These are phyloP conservation scores for Skeletonema menzelii DNA, from an alignment of 108 stramenopile genomes.

Conservation along the genomic window DNA sequence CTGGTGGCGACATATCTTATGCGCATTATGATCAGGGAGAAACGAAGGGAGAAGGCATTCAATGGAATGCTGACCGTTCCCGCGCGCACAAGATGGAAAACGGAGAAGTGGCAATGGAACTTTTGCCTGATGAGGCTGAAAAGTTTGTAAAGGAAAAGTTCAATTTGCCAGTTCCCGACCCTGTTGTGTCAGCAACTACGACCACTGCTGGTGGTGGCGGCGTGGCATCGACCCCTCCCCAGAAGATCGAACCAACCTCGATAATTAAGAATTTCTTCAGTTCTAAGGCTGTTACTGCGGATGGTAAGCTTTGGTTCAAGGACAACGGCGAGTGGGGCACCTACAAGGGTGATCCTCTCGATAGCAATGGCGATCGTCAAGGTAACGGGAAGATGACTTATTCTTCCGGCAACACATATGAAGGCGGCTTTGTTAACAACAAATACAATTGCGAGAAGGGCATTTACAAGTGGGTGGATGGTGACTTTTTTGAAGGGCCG, in stretches of 20 bases:
- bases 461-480: slow-evolving; percentile 8
- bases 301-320: slow-evolving; percentile 31
- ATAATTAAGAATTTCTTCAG: slow-evolving; percentile 4
- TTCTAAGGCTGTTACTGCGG: slow-evolving; percentile 12
- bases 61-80: slow-evolving; percentile 26
- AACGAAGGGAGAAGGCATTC: slow-evolving; percentile 24
- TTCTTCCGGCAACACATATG: slow-evolving; percentile 14
- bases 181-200: background rate
- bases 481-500: slow-evolving; percentile 5
- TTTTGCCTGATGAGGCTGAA: slow-evolving; percentile 22
- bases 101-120: slow-evolving; percentile 12
- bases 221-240: background rate
- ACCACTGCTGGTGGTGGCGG: background rate
- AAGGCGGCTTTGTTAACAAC: slow-evolving; percentile 28
- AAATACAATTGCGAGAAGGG: slow-evolving; percentile 27
- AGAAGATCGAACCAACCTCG: background rate
- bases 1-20: slow-evolving; percentile 18
- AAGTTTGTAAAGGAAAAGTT: slow-evolving; percentile 22
- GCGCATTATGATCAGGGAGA: slow-evolving; percentile 10
- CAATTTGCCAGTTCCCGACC: slow-evolving; percentile 20
- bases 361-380: slow-evolving; percentile 13
- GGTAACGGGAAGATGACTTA: slow-evolving; percentile 38
- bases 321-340: slow-evolving; percentile 40
- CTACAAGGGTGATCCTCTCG: slow-evolving; percentile 15
- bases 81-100: slow-evolving; percentile 6